A percentile compares a stretch with the other conserved stretches of the same genome.
Conservation (phyloP, 1,284 basidiomycete species). For the Laetiporus sulphureus region DNA sequence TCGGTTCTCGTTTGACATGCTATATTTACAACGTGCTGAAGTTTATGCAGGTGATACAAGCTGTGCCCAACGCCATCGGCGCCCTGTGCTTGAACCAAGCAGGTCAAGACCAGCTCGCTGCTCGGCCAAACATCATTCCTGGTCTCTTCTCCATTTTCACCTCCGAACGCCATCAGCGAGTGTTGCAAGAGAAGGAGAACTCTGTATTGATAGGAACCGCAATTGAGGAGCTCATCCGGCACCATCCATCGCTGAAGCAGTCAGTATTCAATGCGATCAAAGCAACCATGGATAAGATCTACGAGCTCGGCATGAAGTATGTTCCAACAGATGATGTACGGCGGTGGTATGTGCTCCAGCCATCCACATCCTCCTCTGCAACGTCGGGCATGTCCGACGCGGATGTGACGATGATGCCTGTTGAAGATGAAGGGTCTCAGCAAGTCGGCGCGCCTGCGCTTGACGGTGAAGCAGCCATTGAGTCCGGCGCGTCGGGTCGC, state of each 20-base stretch:
- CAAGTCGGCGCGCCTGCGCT: neutral
- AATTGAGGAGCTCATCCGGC: slow-evolving; percentile 93
- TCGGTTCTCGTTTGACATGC: slow-evolving; percentile 24
- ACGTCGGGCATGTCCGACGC: slow-evolving; percentile 12
- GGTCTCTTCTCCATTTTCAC: slow-evolving; percentile 85
- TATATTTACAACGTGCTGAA: slow-evolving; percentile 1
- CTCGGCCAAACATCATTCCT: slow-evolving; percentile 75
- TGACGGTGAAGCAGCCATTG: slow-evolving; percentile 7
- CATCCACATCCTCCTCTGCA: slow-evolving; percentile 20
- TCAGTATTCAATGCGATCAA: slow-evolving; percentile 75
- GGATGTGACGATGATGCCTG: slow-evolving; percentile 46
- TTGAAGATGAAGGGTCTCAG: slow-evolving; percentile 16
- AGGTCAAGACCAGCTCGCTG: slow-evolving; percentile 79
- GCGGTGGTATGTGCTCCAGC: slow-evolving; percentile 63
- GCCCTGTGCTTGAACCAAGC: slow-evolving; percentile 92
- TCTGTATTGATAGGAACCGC: slow-evolving; percentile 83
- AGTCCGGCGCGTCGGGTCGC: slow-evolving; percentile 6
- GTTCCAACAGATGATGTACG: slow-evolving; percentile 49
- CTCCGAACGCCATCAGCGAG: slow-evolving; percentile 78
- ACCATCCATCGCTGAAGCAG: slow-evolving; percentile 86
- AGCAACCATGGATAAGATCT: slow-evolving; percentile 64
- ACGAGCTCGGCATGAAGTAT: slow-evolving; percentile 62
- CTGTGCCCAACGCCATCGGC: slow-evolving; percentile 94
- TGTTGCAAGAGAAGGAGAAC: slow-evolving; percentile 92
- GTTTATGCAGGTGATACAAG: slow-evolving; percentile 69